These are phyloP conservation scores for Striga asiatica DNA, from an alignment of 257 asterid species.

Conservation along the genomic window DNA sequence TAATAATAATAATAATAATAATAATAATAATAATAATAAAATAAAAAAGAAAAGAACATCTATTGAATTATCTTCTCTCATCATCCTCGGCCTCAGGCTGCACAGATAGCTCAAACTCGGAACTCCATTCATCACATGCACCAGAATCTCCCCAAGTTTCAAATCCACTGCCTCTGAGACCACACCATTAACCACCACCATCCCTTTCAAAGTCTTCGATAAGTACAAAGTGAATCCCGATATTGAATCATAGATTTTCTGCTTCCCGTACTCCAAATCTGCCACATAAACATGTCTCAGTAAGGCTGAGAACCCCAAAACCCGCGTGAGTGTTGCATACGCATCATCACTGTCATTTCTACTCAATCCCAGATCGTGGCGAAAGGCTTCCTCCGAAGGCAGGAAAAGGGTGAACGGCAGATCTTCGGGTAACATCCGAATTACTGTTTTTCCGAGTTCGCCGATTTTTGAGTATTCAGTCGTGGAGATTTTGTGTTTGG, in stretches of 20 bases:
- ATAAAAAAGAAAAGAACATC: too few relatives aligned
- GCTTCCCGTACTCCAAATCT: conserved; percentile 32
- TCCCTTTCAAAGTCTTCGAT: conserved; percentile 35
- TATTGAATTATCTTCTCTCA: too few relatives aligned
- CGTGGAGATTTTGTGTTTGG: background rate
- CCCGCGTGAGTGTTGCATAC: conserved; percentile 56
- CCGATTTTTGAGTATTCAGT: conserved; percentile 20
- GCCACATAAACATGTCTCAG: conserved; percentile 35
- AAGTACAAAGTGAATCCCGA: conserved; percentile 43
- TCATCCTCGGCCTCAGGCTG: background rate
- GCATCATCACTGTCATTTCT: conserved; percentile 37
- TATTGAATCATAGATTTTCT: conserved; percentile 44
- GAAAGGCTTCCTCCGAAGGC: conserved; percentile 58
- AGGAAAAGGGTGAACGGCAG: conserved; percentile 61
- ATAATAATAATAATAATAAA: too few relatives aligned
- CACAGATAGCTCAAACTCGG: conserved; percentile 43
- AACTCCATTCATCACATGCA: conserved; percentile 49
- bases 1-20: too few relatives aligned
- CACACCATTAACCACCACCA: conserved; percentile 44
- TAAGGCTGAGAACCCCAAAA: conserved; percentile 65
- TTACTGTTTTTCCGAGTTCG: conserved; percentile 38
- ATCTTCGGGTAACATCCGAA: conserved; percentile 60
- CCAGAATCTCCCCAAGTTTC: conserved; percentile 26
- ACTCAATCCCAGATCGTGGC: conserved; percentile 35
- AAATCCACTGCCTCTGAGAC: conserved; percentile 33